phyloP scores from a whole-genome alignment of 2,329 filamentous ascomycete species.

The Monilinia fructicola region DNA sequence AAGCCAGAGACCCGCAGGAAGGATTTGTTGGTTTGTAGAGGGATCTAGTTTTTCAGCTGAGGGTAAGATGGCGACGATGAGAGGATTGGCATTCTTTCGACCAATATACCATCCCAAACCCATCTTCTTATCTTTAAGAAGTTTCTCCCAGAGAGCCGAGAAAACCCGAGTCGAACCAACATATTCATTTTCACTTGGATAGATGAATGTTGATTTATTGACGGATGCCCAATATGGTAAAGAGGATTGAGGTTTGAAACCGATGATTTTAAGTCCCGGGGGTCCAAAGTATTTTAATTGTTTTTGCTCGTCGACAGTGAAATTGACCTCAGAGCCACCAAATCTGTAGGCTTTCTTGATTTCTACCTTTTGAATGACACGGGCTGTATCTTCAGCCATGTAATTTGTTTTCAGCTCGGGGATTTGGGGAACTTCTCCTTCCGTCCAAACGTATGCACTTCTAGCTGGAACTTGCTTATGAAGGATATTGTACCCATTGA shows the following conservation, averaged over 20 bases:
- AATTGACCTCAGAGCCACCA: constrained; percentile 84
- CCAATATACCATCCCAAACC: constrained; percentile 88
- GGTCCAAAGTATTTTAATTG: constrained; percentile 76
- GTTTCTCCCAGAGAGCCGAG: constrained; percentile 83
- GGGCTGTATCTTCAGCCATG: constrained; percentile 74
- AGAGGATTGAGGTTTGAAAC: constrained; percentile 79
- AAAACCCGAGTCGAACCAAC: constrained; percentile 93
- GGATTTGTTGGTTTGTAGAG: constrained; percentile 62
- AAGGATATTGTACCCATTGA: constrained; percentile 89
- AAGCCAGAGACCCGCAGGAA: constrained; percentile 86
- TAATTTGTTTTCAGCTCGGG: constrained; percentile 71
- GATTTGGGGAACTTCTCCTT: constrained; percentile 82
- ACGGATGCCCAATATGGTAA: constrained; percentile 82
- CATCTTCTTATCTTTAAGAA: constrained; percentile 76
- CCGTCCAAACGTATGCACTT: constrained; percentile 84
- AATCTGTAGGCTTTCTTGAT: constrained; percentile 95
- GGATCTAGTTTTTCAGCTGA: constrained; percentile 66
- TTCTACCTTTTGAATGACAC: constrained; percentile 75
- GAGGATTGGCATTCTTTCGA: constrained; percentile 74
- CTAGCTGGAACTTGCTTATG: constrained; percentile 79
- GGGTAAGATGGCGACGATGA: constrained; percentile 78
- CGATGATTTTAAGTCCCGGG: constrained; percentile 82
- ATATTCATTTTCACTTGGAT: constrained; percentile 86
- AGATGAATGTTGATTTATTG: constrained; percentile 87
- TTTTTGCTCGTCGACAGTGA: constrained; percentile 80